Evolutionary conservation across 179 eudicot genomes (phyloP), one percentile per base, ranked within the genome.

Genomic region (Silene coronaria): DNA sequence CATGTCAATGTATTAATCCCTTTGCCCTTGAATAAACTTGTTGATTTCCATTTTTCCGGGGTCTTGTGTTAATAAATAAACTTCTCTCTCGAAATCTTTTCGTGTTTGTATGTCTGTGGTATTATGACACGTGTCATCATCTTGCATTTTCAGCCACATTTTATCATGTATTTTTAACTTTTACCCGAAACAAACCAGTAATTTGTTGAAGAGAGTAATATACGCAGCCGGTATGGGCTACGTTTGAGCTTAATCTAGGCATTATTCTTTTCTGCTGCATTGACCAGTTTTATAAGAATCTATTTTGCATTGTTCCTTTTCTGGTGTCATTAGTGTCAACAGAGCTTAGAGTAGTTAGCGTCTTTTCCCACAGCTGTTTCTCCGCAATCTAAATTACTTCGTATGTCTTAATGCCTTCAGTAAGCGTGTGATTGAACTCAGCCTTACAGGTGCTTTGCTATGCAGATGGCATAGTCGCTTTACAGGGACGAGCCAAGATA

Each of bases 371-470:
- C 13, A 42, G 48, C 58, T 53, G 8, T 53, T 17, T 8, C 17
- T 51, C 16, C 14, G 3, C 13, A 42, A 6, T 42, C 14, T 1
- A 16, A 51, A 13, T 51, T 16, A 17, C 16, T 51, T 51, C 21
- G 5, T 51, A 48, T 16, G 3, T 53, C 58, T 48, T 42, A 62
- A 66, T 51, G 2, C 23, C 16, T n/a, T 66, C 11, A 10, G 11
- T 32, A 42, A 28, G 36, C 26, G 1, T 58, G 19, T 45, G 59
- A 17, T 32, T 3, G 6, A 24, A 22, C n/a, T 3, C 14, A 10
- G 42, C 23, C 21, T 24, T 73, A 57, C 81, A 73, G 81, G 76
- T 71, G 71, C 16, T 70, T 9, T 19, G 28, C 23, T 8, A 53
- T 36, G 23, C 51, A 26, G 51, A 22, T 32, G 42, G 57, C 66